Evolutionary conservation across 768 basidiomycete species (phyloP), one percentile per base, ranked within the genome.

Genomic region (Lanmaoa rubissima): DNA sequence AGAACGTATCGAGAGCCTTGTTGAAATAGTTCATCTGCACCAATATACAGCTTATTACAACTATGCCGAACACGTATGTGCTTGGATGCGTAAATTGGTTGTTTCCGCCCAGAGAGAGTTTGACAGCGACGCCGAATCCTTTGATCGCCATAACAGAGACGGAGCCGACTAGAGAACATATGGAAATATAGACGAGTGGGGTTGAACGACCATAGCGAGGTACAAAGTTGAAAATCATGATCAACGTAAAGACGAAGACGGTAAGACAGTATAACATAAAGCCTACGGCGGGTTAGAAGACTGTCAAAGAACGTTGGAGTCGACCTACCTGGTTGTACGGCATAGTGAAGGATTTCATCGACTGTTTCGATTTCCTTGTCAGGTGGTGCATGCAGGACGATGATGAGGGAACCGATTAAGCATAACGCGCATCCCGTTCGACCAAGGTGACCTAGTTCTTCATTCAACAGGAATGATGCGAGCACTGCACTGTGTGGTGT

Each of bases 71-170:
- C 26, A 98, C 84, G 71, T 98, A 99, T n/a, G 97, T 99, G 69
- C 92, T 94, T 38, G 90, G 86, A 68, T 94, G 92, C 1, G 88
- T 84, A 68, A 99, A 90, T 73, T 99, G 97, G 73, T 98, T 99
- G 69, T 92, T 91, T 45, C 96, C 95, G 11, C 84, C 81, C 55
- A 98, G 76, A 0, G 94, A 98, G 55, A 99, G 82, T 73, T 98
- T 98, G 66, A 99, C 82, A 3, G 97, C 96, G 46, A 98, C 87
- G 44, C 97, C 97, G 65, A 99, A 94, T 47, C 94, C 96, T 77
- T 99, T 99, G 79, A 98, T 90, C 41, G 94, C 90, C 97, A 99
- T 98, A 74, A 98, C 86, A n/a, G 93, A 94, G 43, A 99, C 85
- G 32, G 92, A 94, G 12, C 97, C 97, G 43, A 94, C 94, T 55